A percentile compares a stretch with the other conserved stretches of the same genome.
Conservation (phyloP, 2,329 filamentous ascomycete genomes). For the Gaeumannomyces tritici region DNA sequence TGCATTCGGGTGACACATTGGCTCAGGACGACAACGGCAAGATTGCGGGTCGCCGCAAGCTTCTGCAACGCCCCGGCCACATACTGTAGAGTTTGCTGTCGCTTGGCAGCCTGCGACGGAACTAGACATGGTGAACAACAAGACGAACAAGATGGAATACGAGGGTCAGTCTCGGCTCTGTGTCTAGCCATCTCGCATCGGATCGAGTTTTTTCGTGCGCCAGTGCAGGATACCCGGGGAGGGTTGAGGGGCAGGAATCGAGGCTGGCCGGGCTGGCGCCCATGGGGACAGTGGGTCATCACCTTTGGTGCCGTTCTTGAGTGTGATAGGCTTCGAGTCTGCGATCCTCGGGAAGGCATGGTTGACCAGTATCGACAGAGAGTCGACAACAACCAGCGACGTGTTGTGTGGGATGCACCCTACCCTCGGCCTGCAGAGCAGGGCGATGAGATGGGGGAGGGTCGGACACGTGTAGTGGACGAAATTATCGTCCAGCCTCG, state of each 20-base stretch:
- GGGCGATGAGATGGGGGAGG: constrained; percentile 64
- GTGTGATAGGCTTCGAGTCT: constrained; percentile 19
- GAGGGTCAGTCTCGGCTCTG: neutral
- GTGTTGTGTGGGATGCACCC: constrained; percentile 53
- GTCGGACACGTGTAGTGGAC: constrained; percentile 43
- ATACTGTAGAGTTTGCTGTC: constrained; percentile 44
- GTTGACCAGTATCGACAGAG: constrained; percentile 66
- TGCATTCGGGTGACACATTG: constrained; percentile 79
- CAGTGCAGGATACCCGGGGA: neutral
- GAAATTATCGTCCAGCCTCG: constrained; percentile 23
- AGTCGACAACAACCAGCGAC: constrained; percentile 67
- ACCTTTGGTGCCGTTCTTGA: constrained; percentile 31
- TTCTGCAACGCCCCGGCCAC: constrained; percentile 65
- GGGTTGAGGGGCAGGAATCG: neutral
- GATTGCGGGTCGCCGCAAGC: constrained; percentile 61
- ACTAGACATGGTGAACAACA: neutral
- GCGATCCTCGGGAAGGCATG: constrained; percentile 60
- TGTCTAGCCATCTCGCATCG: too few species aligned
- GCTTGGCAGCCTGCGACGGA: constrained; percentile 23
- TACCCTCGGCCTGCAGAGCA: constrained; percentile 58
- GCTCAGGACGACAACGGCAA: constrained; percentile 66
- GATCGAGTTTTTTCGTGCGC: too few species aligned
- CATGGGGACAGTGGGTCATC: neutral
- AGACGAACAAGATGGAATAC: neutral
- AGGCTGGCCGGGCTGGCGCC: neutral